Evolutionary conservation across 352 stramenopile species (phyloP).

Genomic region (Globisporangium echinulatum): DNA sequence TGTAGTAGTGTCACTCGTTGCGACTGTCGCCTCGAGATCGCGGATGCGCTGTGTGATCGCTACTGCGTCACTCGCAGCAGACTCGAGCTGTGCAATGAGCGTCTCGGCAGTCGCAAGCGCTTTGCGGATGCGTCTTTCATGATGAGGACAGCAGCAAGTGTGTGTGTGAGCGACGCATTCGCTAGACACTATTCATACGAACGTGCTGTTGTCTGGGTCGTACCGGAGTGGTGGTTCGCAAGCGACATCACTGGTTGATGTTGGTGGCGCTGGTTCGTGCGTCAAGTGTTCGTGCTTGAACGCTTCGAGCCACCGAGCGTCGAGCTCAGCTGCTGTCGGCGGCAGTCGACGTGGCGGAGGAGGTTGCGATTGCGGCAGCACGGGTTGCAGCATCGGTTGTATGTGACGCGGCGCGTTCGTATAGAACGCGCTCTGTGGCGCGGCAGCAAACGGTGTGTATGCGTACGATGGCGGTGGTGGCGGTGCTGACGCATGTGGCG

Average conservation of each 20-base stretch:
- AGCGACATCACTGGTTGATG: not conserved
- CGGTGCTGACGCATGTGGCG: too few species aligned
- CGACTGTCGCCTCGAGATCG: not conserved
- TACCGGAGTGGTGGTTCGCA: conserved; percentile 6
- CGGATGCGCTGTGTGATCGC: conserved; percentile 11
- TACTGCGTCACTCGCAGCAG: conserved; percentile 11
- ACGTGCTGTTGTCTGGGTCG: not conserved
- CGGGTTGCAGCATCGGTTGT: too few species aligned
- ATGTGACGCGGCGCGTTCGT: too few species aligned
- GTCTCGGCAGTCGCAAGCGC: conserved; percentile 4
- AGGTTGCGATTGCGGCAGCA: not conserved
- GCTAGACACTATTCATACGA: not conserved
- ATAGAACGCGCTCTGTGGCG: too few species aligned
- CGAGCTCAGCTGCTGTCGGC: not conserved
- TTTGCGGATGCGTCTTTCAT: conserved; percentile 1
- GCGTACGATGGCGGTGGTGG: not conserved
- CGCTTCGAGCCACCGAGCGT: conserved; percentile 10
- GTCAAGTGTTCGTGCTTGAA: conserved; percentile 9
- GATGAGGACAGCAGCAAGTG: not conserved
- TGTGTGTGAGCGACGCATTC: too few species aligned
- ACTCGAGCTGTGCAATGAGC: conserved; percentile 16
- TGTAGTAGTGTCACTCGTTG: not conserved
- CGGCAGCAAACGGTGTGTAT: not conserved
- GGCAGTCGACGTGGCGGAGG: not conserved
- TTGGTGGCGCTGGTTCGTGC: not conserved